Conservation (phyloP, 1,284 basidiomycete genomes). For the Fomitopsis schrenkii region DNA sequence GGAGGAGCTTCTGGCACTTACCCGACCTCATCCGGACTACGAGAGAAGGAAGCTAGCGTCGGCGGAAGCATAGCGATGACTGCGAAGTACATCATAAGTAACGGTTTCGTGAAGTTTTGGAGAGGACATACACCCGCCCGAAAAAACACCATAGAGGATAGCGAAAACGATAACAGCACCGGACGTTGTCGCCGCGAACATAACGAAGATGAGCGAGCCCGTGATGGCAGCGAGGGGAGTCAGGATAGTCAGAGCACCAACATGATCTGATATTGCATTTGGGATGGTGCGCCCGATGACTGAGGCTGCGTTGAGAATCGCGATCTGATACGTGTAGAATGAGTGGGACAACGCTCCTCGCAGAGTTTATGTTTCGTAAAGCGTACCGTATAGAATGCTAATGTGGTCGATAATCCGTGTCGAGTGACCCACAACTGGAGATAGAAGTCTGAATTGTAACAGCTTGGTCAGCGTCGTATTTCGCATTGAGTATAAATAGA, state of each 20-base stretch:
- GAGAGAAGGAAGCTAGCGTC: neutral
- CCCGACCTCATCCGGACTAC: neutral
- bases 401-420: slow-evolving; percentile 15
- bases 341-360: slow-evolving; percentile 3
- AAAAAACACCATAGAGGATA: slow-evolving; percentile 43
- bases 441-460: slow-evolving; percentile 13
- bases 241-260: slow-evolving; percentile 24
- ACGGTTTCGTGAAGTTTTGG: neutral
- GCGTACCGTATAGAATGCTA: slow-evolving; percentile 20
- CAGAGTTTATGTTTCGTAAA: neutral
- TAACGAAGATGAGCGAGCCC: slow-evolving; percentile 16
- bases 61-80: neutral
- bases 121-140: neutral
- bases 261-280: slow-evolving; percentile 20
- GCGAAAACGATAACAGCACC: slow-evolving; percentile 46
- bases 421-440: slow-evolving; percentile 21
- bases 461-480: too few species aligned
- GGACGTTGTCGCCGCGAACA: slow-evolving; percentile 30
- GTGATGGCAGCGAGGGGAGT: slow-evolving; percentile 18
- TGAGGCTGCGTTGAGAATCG: slow-evolving; percentile 24
- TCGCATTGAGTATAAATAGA: neutral
- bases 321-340: slow-evolving; percentile 19
- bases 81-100: neutral
- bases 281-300: slow-evolving; percentile 25
- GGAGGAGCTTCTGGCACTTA: neutral